Conservation (phyloP, 2,329 filamentous ascomycete genomes). For the Aspergillus awamori region DNA sequence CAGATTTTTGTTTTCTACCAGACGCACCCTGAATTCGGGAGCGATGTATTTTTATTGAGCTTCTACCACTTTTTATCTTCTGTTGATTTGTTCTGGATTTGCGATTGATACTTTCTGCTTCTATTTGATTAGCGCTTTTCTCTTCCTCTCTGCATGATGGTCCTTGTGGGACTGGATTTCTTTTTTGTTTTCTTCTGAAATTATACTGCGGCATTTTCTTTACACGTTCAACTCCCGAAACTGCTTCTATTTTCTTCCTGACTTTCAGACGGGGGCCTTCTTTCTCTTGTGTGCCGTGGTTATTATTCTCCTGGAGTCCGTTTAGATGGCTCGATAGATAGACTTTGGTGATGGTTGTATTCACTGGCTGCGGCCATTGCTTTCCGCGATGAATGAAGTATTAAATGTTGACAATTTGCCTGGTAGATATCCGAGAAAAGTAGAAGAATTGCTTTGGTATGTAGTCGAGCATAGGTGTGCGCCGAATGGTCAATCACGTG, state of each 20-base stretch:
- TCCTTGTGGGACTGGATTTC: slow-evolving; percentile 4
- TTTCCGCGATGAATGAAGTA: neutral
- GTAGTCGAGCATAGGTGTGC: neutral
- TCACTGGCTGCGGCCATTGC: neutral
- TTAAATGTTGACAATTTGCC: too few species aligned
- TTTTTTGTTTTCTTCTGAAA: slow-evolving; percentile 7
- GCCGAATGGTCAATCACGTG: neutral
- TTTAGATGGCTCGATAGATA: neutral
- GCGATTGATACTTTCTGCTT: neutral
- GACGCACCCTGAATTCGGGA: slow-evolving; percentile 16
- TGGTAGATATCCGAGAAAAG: too few species aligned
- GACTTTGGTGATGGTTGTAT: neutral
- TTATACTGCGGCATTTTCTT: slow-evolving; percentile 11
- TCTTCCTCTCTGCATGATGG: neutral
- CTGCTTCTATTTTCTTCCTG: neutral
- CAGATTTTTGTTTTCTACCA: slow-evolving; percentile 13
- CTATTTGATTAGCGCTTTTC: slow-evolving; percentile 4
- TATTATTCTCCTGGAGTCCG: neutral
- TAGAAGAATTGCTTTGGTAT: neutral
- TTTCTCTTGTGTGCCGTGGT: neutral
- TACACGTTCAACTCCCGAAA: neutral
- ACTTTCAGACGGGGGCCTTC: neutral
- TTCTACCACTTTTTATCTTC: slow-evolving; percentile 6
- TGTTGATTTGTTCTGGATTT: neutral
- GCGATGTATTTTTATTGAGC: slow-evolving; percentile 15